A percentile compares a stretch with the other conserved stretches of the same genome.
phyloP scores from a whole-genome alignment of 768 basidiomycete genomes.

The Holtermanniella nyarrowii region DNA sequence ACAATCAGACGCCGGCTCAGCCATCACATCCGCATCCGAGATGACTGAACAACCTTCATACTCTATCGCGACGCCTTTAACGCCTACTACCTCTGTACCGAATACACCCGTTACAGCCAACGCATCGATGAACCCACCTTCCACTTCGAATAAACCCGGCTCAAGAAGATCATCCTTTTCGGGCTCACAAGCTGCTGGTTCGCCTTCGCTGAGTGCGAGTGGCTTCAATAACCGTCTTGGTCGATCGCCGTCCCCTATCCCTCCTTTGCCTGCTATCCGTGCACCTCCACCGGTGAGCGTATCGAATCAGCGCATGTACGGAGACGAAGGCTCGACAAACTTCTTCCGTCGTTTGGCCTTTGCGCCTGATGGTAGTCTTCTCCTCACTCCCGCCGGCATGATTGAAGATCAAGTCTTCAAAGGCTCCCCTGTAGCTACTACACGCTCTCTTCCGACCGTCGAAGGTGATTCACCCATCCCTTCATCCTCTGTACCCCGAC shows the following conservation, averaged over 20 bases:
- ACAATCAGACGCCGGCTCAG: constrained; percentile 64
- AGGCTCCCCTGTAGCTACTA: constrained; percentile 24
- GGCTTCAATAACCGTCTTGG: constrained; percentile 25
- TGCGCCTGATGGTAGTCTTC: constrained; percentile 84
- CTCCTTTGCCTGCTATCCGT: constrained; percentile 81
- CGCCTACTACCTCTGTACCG: constrained; percentile 31
- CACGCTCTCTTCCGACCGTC: constrained; percentile 10
- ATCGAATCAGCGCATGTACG: constrained; percentile 68
- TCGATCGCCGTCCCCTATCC: constrained; percentile 35
- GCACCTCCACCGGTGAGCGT: constrained; percentile 45
- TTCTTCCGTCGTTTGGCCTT: constrained; percentile 92
- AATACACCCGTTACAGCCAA: constrained; percentile 26
- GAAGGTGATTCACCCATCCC: constrained; percentile 1
- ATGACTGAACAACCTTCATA: constrained; percentile 47
- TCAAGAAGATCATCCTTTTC: constrained; percentile 37
- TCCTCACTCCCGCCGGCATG: constrained; percentile 91
- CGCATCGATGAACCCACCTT: constrained; percentile 35
- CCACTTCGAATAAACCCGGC: constrained; percentile 25
- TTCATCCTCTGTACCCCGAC: constrained; percentile 36
- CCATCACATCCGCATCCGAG: constrained; percentile 50
- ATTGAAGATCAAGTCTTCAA: constrained; percentile 79
- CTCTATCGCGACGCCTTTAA: constrained; percentile 36
- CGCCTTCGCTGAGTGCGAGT: constrained; percentile 20
- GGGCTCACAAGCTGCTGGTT: constrained; percentile 33
- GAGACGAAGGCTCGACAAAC: constrained; percentile 87